phyloP scores from a whole-genome alignment of 441 rosid genomes.

The Croton laevigatus region DNA sequence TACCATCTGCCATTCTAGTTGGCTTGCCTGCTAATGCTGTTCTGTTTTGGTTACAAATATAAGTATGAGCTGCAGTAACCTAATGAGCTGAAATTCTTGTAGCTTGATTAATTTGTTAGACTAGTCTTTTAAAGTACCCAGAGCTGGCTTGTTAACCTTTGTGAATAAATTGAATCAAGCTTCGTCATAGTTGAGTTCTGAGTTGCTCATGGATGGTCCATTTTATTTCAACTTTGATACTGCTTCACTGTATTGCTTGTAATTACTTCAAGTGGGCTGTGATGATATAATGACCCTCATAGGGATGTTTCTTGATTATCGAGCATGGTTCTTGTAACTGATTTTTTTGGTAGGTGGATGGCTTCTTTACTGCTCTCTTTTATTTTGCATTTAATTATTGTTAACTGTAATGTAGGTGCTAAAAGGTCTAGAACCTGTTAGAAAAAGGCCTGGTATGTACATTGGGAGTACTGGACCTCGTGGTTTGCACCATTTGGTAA shows the following conservation, averaged over 20 bases:
- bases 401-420: conserved; percentile 54
- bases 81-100: no score
- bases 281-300: neutral
- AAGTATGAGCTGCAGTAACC: neutral
- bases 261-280: neutral
- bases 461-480: conserved; percentile 98
- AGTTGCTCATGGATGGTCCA: no score
- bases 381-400: neutral
- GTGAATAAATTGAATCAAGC: neutral
- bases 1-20: neutral
- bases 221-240: neutral
- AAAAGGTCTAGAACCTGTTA: conserved; percentile 96
- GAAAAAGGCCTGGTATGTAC: conserved; percentile 99
- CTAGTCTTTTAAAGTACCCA: neutral
- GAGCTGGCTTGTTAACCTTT: neutral
- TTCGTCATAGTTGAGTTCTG: neutral
- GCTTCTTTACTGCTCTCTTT: neutral
- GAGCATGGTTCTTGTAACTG: neutral
- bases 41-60: neutral
- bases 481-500: conserved; percentile 98
- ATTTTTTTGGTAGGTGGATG: neutral
- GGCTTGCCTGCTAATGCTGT: neutral
- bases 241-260: neutral
- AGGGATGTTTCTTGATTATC: neutral
- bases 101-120: neutral